A percentile compares a stretch with the other conserved stretches of the same genome.
phyloP scores from a whole-genome alignment of 331 rosid genomes.

The Malus hybrid region DNA sequence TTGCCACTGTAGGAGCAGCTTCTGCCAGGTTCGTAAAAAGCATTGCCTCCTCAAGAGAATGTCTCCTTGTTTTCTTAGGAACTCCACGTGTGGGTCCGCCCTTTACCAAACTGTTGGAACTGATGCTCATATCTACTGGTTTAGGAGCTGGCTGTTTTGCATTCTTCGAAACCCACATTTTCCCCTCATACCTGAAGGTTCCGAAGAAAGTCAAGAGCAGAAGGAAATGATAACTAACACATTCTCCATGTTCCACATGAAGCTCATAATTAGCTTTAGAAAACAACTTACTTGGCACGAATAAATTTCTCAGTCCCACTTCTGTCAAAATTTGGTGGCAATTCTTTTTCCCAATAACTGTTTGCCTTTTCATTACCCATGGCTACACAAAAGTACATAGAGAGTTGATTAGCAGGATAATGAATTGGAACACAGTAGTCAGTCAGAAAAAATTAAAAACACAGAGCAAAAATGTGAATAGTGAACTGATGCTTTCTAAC shows the following conservation, averaged over 20 bases:
- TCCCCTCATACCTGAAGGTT: conserved; percentile 66
- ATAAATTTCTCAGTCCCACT: conserved; percentile 40
- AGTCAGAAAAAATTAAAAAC: not conserved
- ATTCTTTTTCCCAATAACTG: conserved; percentile 66
- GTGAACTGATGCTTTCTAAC: conserved; percentile 3
- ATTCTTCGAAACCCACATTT: conserved; percentile 44
- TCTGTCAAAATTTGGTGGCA: conserved; percentile 48
- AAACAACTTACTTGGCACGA: conserved; percentile 51
- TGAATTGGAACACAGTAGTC: not conserved
- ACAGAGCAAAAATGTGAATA: not conserved
- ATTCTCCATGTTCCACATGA: conserved; percentile 2
- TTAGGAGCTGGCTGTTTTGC: conserved; percentile 24
- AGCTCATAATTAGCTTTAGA: conserved; percentile 21
- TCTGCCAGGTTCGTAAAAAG: conserved; percentile 34
- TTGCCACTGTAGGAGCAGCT: conserved; percentile 22
- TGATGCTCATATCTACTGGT: conserved; percentile 23
- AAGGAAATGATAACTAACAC: conserved; percentile 12
- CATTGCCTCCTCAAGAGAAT: conserved; percentile 76
- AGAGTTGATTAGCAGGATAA: not conserved
- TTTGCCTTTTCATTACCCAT: conserved; percentile 72
- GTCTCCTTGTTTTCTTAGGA: conserved; percentile 44
- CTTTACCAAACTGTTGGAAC: conserved; percentile 19
- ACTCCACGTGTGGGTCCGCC: conserved; percentile 12
- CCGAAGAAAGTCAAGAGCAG: conserved; percentile 19
- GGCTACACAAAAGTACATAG: conserved; percentile 30